Evolutionary conservation across 2,329 filamentous ascomycete species (phyloP).

Genomic region (Pseudogymnoascus verrucosus): DNA sequence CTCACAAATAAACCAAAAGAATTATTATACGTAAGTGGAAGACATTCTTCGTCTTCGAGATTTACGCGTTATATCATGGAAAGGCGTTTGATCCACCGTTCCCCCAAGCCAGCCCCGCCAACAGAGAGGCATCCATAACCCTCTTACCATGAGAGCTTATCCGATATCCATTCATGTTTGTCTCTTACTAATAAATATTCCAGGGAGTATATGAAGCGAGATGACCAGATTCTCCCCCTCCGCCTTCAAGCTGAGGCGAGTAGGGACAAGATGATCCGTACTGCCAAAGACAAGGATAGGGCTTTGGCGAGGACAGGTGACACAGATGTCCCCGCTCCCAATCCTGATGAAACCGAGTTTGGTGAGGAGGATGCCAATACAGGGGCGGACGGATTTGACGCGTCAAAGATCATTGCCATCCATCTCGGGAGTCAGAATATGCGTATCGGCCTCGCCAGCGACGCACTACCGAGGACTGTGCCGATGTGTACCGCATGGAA

Average conservation of each 20-base stretch:
- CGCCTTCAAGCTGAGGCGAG: slow-evolving; percentile 83
- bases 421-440: slow-evolving; percentile 94
- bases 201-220: slow-evolving; percentile 95
- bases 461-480: slow-evolving; percentile 87
- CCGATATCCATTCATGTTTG: neutral
- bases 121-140: neutral
- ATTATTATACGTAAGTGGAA: slow-evolving; percentile 82
- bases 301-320: slow-evolving; percentile 68
- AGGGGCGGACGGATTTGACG: slow-evolving; percentile 55
- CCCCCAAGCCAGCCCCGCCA: neutral
- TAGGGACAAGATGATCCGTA: slow-evolving; percentile 74
- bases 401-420: slow-evolving; percentile 88
- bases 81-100: neutral
- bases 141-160: neutral
- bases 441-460: slow-evolving; percentile 88
- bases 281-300: slow-evolving; percentile 79
- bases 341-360: slow-evolving; percentile 42
- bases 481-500: slow-evolving; percentile 86
- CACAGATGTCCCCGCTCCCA: slow-evolving; percentile 55
- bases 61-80: slow-evolving; percentile 6
- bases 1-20: slow-evolving; percentile 95
- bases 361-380: slow-evolving; percentile 45
- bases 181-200: neutral
- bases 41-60: slow-evolving; percentile 2
- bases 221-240: slow-evolving; percentile 88